A percentile compares a stretch with the other conserved stretches of the same genome.
Conservation (phyloP, 768 basidiomycete genomes). For the Termitomyces sp. region DNA sequence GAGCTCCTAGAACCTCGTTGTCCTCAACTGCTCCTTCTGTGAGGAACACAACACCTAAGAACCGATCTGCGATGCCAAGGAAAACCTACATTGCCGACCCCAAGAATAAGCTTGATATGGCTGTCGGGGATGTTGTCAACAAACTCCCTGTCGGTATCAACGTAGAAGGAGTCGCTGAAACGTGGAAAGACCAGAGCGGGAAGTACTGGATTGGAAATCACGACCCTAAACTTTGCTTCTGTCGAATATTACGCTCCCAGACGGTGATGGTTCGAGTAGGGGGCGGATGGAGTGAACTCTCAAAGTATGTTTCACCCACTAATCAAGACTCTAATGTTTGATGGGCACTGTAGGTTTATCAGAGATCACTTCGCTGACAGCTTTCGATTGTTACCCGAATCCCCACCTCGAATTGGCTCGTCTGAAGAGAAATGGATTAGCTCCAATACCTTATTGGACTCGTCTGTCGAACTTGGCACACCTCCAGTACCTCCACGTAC, state of each 20-base stretch:
- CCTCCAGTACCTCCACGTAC: slow-evolving; percentile 41
- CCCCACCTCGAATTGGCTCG: slow-evolving; percentile 47
- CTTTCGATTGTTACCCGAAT: slow-evolving; percentile 69
- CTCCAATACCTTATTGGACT: slow-evolving; percentile 65
- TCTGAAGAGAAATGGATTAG: slow-evolving; percentile 84
- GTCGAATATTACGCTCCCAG: slow-evolving; percentile 85
- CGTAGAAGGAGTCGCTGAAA: slow-evolving; percentile 74
- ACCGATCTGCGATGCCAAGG: slow-evolving; percentile 36
- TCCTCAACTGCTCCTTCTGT: slow-evolving; percentile 32
- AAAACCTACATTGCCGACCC: slow-evolving; percentile 84
- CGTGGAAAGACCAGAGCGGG: slow-evolving; percentile 90
- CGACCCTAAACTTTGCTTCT: slow-evolving; percentile 87
- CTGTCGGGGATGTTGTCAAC: slow-evolving; percentile 90
- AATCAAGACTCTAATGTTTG: not conserved
- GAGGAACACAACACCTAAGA: slow-evolving; percentile 43
- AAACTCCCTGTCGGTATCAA: slow-evolving; percentile 82
- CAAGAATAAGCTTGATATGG: slow-evolving; percentile 89
- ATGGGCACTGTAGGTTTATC: slow-evolving; percentile 61
- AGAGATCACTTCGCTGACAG: slow-evolving; percentile 82
- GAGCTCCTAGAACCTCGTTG: slow-evolving; percentile 64
- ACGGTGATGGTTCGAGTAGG: slow-evolving; percentile 97
- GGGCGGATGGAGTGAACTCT: slow-evolving; percentile 91
- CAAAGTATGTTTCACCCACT: slow-evolving; percentile 59
- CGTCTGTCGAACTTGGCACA: slow-evolving; percentile 34
- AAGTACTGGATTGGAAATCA: slow-evolving; percentile 96